Percentiles rank a stretch among this genome's conserved stretches.
These are phyloP conservation scores for Pseudozyma sp. DNA, from an alignment of 1,284 basidiomycete genomes.

Conservation along the genomic window DNA sequence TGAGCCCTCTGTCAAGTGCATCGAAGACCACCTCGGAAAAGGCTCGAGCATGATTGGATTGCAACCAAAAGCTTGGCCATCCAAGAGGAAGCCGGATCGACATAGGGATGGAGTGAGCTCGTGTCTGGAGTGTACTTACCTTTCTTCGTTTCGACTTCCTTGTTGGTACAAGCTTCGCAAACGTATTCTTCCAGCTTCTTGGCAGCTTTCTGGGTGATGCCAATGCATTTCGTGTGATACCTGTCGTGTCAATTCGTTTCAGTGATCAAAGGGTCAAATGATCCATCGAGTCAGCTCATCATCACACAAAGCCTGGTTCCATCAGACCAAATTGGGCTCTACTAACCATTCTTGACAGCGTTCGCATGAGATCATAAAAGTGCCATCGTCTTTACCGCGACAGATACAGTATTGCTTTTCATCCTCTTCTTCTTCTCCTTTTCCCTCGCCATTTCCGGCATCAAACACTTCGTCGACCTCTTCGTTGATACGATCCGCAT, in stretches of 20 bases:
- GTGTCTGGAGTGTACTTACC: slow-evolving; percentile 41
- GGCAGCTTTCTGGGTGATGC: slow-evolving; percentile 58
- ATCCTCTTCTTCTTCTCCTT: slow-evolving; percentile 30
- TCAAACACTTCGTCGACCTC: slow-evolving; percentile 33
- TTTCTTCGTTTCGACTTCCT: slow-evolving; percentile 10
- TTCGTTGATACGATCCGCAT: slow-evolving; percentile 17
- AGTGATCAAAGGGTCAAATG: not conserved
- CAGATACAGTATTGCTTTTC: slow-evolving; percentile 63
- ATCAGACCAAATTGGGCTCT: not conserved
- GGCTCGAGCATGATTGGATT: too few species aligned
- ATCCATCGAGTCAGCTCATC: slow-evolving; percentile 18
- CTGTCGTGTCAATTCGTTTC: slow-evolving; percentile 18
- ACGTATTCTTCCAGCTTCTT: slow-evolving; percentile 60
- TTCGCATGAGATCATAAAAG: slow-evolving; percentile 66
- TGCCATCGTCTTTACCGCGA: slow-evolving; percentile 61
- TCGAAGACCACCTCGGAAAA: too few species aligned
- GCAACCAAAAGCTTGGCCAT: too few species aligned
- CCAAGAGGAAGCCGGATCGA: not conserved
- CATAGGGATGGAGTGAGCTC: not conserved
- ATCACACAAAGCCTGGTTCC: not conserved
- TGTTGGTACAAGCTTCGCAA: slow-evolving; percentile 50
- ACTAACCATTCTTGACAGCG: slow-evolving; percentile 66
- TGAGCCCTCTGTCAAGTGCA: too few species aligned
- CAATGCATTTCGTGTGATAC: slow-evolving; percentile 65
- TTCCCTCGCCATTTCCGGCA: slow-evolving; percentile 20